Percentiles rank a stretch among this genome's conserved stretches.
These are phyloP conservation scores for Dicorynia guianensis DNA, from an alignment of 306 rosid species.

Conservation along the genomic window DNA sequence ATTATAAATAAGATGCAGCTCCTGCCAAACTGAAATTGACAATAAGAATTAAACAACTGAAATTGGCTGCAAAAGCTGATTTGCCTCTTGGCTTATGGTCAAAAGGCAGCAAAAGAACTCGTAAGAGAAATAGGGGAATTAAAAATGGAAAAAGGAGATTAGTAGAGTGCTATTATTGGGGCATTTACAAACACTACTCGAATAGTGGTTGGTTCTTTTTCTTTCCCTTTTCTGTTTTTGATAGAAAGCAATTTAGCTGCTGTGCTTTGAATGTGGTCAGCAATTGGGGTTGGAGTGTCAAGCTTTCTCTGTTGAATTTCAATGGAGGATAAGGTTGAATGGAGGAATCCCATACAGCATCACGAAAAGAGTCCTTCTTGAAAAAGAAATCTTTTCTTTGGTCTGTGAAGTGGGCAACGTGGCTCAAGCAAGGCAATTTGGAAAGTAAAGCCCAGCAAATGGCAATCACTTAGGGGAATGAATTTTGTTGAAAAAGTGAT, in stretches of 20 bases:
- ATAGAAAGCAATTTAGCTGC: not conserved
- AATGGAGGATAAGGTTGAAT: slow-evolving; percentile 31
- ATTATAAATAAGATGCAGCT: not conserved
- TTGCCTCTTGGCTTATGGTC: not conserved
- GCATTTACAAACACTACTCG: not conserved
- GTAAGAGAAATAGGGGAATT: too few species aligned
- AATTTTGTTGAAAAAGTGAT: not conserved
- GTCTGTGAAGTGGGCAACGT: slow-evolving; percentile 44
- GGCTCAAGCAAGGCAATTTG: slow-evolving; percentile 29
- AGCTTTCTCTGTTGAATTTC: not conserved
- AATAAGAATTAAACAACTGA: not conserved
- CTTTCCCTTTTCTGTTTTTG: not conserved
- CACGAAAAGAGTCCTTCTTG: slow-evolving; percentile 20
- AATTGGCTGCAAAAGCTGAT: not conserved
- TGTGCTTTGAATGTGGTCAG: slow-evolving; percentile 19
- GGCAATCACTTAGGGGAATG: not conserved
- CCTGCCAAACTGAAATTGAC: not conserved
- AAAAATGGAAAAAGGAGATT: too few species aligned
- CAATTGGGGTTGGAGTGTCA: not conserved
- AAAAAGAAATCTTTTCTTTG: not conserved
- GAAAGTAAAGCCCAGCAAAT: slow-evolving; percentile 5
- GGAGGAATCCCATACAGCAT: not conserved
- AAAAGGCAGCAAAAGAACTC: not conserved
- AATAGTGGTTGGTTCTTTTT: not conserved
- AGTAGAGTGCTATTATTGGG: too few species aligned